These are phyloP conservation scores for Seminavis robusta DNA, from an alignment of 108 stramenopile genomes.

Conservation along the genomic window DNA sequence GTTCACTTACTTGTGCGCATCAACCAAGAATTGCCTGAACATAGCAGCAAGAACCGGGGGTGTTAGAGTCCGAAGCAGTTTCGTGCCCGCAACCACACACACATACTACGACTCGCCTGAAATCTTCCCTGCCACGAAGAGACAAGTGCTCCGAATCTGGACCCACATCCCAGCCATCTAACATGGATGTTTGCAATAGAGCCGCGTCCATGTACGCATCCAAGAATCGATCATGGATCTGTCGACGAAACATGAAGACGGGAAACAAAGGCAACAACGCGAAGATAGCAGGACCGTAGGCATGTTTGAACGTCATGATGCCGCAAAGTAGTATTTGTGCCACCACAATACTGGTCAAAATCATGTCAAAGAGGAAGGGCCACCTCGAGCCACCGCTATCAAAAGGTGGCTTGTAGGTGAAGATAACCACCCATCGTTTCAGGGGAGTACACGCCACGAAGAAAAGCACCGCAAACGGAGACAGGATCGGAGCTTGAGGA, in stretches of 20 bases:
- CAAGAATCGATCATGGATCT: constrained; percentile 46
- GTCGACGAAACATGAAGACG: constrained; percentile 52
- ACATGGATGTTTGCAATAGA: constrained; percentile 73
- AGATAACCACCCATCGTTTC: constrained; percentile 69
- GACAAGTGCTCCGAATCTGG: constrained; percentile 49
- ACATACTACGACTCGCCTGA: no score
- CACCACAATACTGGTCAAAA: constrained; percentile 57
- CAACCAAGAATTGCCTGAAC: constrained; percentile 78
- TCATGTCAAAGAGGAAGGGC: constrained; percentile 80
- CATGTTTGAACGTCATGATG: constrained; percentile 53
- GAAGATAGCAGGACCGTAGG: constrained; percentile 65
- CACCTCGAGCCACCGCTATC: constrained; percentile 69
- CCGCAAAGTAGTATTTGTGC: constrained; percentile 46
- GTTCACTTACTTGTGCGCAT: constrained; percentile 88
- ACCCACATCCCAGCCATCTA: constrained; percentile 82
- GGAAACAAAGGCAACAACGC: constrained; percentile 61
- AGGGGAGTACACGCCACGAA: constrained; percentile 68
- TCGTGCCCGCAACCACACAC: no score
- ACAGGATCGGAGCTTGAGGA: constrained; percentile 74
- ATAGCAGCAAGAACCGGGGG: no score
- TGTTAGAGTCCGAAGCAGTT: no score
- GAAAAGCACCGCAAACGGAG: constrained; percentile 62
- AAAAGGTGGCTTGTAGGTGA: constrained; percentile 77
- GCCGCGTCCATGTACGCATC: constrained; percentile 73
- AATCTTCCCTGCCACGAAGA: constrained; percentile 67